Conservation (phyloP, 495 filamentous ascomycete species). For the Hypoxylon perforatum region DNA sequence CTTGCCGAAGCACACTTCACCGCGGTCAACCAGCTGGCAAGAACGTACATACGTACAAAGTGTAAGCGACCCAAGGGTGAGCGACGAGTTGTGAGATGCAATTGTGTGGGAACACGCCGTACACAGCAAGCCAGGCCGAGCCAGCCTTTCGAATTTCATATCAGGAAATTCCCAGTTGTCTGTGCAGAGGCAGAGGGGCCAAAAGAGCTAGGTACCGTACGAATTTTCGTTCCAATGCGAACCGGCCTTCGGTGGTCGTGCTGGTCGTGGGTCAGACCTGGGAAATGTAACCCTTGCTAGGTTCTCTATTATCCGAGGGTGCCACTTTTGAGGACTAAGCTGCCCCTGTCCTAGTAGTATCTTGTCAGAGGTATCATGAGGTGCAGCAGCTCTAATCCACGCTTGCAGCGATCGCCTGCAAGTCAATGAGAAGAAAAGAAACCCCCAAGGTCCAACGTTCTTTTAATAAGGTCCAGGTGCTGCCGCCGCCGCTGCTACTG, state of each 20-base stretch:
- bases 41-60: background rate
- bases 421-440: too few species aligned
- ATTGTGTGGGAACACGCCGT: slow-evolving; percentile 12
- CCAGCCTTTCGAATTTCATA: slow-evolving; percentile 31
- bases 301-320: slow-evolving; percentile 46
- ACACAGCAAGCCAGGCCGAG: too few species aligned
- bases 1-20: slow-evolving; percentile 12
- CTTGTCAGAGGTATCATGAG: slow-evolving; percentile 34
- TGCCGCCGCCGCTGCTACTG: slow-evolving; percentile 3
- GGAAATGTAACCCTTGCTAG: slow-evolving; percentile 37
- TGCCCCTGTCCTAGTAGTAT: slow-evolving; percentile 29
- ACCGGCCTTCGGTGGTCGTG: slow-evolving; percentile 27
- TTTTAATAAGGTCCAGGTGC: slow-evolving; percentile 32
- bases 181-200: slow-evolving; percentile 24
- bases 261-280: slow-evolving; percentile 38
- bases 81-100: background rate
- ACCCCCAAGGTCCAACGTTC: slow-evolving; percentile 14
- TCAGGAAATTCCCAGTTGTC: slow-evolving; percentile 23
- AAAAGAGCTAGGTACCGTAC: slow-evolving; percentile 10
- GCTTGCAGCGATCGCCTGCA: slow-evolving; percentile 35
- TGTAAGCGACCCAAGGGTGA: background rate
- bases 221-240: slow-evolving; percentile 14
- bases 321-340: slow-evolving; percentile 40
- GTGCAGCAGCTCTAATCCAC: slow-evolving; percentile 28
- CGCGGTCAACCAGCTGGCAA: slow-evolving; percentile 4